Evolutionary conservation across 768 basidiomycete genomes (phyloP).

Genomic region (Tulasnella sp.): DNA sequence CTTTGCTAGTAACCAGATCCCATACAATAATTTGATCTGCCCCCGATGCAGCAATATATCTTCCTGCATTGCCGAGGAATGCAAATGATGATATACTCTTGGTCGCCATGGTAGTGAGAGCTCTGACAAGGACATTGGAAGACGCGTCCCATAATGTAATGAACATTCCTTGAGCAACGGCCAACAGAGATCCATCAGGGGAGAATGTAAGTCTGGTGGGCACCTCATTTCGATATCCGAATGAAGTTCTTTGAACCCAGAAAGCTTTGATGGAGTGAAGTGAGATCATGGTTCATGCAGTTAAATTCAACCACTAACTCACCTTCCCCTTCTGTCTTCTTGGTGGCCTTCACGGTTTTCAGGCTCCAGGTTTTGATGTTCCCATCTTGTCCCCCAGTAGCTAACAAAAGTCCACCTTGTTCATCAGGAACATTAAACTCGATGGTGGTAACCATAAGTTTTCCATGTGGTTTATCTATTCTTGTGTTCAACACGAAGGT

Average conservation of each 20-base stretch:
- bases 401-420: slow-evolving; percentile 33
- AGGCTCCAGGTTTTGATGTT: slow-evolving; percentile 72
- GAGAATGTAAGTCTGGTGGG: slow-evolving; percentile 68
- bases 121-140: slow-evolving; percentile 45
- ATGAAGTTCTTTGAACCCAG: slow-evolving; percentile 69
- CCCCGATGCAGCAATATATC: slow-evolving; percentile 49
- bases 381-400: slow-evolving; percentile 65
- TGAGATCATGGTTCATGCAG: background rate
- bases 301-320: slow-evolving; percentile 23
- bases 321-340: slow-evolving; percentile 43
- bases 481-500: slow-evolving; percentile 75
- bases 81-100: slow-evolving; percentile 35
- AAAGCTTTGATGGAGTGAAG: slow-evolving; percentile 19
- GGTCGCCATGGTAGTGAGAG: slow-evolving; percentile 37
- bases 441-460: slow-evolving; percentile 44
- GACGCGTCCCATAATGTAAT: slow-evolving; percentile 64
- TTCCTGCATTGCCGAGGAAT: slow-evolving; percentile 61
- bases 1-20: slow-evolving; percentile 52
- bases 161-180: slow-evolving; percentile 50
- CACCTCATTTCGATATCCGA: slow-evolving; percentile 51
- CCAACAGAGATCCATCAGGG: slow-evolving; percentile 72
- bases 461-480: slow-evolving; percentile 76
- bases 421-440: slow-evolving; percentile 43
- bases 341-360: slow-evolving; percentile 31
- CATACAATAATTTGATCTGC: slow-evolving; percentile 45